Evolutionary conservation across 257 asterid species (phyloP), one percentile per base, ranked within the genome.

Genomic region (Forsythia viridissima): DNA sequence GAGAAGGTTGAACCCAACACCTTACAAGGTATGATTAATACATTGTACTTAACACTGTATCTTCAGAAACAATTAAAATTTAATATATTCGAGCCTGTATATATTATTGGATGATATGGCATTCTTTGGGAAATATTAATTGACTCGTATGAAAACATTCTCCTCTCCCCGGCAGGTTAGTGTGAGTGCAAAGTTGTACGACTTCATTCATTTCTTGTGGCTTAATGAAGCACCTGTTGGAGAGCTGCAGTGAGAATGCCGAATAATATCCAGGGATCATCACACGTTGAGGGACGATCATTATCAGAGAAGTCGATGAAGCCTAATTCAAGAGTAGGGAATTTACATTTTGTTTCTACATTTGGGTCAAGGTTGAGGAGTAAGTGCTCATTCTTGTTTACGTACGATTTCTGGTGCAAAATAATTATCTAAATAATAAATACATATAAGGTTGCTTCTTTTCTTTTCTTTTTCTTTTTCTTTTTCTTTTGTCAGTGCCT

Each of bases 161-260:
- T 73, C 21, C 69, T 63, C 12, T 38, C 44, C 42, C 77, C 73
- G 16, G 76, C 97, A 93, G 99, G 99, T 96, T 70, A 93, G 99
- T 73, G 98, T 95, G 20, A 93, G 98, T 79, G 97, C 97, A 24
- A 93, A 92, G 82, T 66, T 96, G 79, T 96, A 96, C 12, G 98
- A 96, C 80, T 95, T 93, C 92, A 96, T 91, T 80, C 99, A 94
- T 85, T 94, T 91, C 87, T 85, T 94, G 84, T 94, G 98, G 99
- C 98, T 94, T 68, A 94, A 91, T 39, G 98, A 94, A 85, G 99
- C 98, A 59, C 99, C 98, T 1, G 99, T 96, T 80, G 98, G 99
- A 74, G 99, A 96, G 86, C 77, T 95, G 89, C 97, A 89, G 84
- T 95, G 79, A 91, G 37, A 57, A 18, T 30, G 39, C 4, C 11